Evolutionary conservation across 495 filamentous ascomycete species (phyloP), one percentile per base, ranked within the genome.

Genomic region (Penicillium pancosmium): DNA sequence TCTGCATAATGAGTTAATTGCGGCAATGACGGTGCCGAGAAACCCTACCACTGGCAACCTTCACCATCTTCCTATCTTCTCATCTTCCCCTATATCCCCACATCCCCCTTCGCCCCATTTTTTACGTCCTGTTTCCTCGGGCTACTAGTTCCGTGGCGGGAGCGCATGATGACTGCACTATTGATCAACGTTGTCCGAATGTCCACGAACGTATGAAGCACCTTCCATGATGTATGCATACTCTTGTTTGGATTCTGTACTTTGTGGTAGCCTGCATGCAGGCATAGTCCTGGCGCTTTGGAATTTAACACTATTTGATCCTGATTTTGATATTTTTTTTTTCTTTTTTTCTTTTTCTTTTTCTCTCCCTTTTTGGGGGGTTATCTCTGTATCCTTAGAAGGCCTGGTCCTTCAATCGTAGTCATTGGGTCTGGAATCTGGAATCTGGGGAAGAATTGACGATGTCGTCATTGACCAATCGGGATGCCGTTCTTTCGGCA

Each of bases 171-270:
- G 49, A 56, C 50, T 65, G 52, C 54, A 52, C 54, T 60, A 33
- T 62, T 61, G 54, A 67, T 60, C 54, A 60, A 57, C 64, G 51
- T 57, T 70, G 56, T 55, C 56, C 56, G 54, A 51, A 68, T 66
- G 50, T 70, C 67, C 64, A 71, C 62, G 67, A 69, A 73, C 68
- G 57, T 72, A 73, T 63, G 70, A 73, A 63, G 61, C 64, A 59
- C 49, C 48, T 65, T 69, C 64, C 66, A 68, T 72, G 70, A 73
- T 74, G 72, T 76, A 73, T 65, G 72, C 72, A 74, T 76, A 75
- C 63, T 57, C 33, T 57, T 57, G 40, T 48, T 56, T 60, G 57
- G 62, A 55, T 46, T 63, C 13, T 60, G 47, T 60, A 53, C 34
- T 57, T 63, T 66, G 51, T 62, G 57, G 57, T 54, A 57, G 67